These are phyloP conservation scores for Centrapalus pauciflorus DNA, from an alignment of 129 eudicot genomes.

Conservation along the genomic window DNA sequence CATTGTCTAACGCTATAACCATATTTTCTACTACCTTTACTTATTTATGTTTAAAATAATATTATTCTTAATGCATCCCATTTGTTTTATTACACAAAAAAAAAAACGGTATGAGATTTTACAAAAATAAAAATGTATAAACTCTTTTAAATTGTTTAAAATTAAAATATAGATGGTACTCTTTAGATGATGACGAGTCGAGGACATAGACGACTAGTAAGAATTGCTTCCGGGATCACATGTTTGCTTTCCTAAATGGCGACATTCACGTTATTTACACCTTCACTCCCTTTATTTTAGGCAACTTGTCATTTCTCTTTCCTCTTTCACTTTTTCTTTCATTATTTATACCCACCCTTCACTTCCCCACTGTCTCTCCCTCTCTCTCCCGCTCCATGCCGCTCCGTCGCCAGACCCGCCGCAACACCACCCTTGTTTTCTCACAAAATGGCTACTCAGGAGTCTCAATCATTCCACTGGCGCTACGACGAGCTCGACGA, in stretches of 20 bases:
- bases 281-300: slow-evolving; percentile 2
- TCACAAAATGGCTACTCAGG: slow-evolving; percentile 30
- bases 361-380: not conserved
- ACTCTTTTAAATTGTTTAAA: too few species aligned
- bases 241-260: slow-evolving; percentile 27
- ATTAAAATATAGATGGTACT: not conserved
- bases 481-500: slow-evolving; percentile 75
- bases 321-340: not conserved
- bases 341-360: slow-evolving; percentile 15
- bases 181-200: slow-evolving; percentile 6
- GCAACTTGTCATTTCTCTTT: not conserved
- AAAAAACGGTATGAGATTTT: too few species aligned
- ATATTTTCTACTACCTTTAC: too few species aligned
- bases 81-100: too few species aligned
- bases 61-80: too few species aligned
- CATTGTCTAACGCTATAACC: too few species aligned
- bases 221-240: slow-evolving; percentile 28
- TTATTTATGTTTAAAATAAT: too few species aligned
- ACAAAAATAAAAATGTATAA: too few species aligned
- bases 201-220: slow-evolving; percentile 14
- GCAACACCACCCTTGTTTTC: not conserved
- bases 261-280: slow-evolving; percentile 30
- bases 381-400: slow-evolving; percentile 16
- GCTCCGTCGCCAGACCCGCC: not conserved
- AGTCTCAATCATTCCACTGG: slow-evolving; percentile 57